Evolutionary conservation across 495 filamentous ascomycete genomes (phyloP).

Genomic region (Xylaria curta): DNA sequence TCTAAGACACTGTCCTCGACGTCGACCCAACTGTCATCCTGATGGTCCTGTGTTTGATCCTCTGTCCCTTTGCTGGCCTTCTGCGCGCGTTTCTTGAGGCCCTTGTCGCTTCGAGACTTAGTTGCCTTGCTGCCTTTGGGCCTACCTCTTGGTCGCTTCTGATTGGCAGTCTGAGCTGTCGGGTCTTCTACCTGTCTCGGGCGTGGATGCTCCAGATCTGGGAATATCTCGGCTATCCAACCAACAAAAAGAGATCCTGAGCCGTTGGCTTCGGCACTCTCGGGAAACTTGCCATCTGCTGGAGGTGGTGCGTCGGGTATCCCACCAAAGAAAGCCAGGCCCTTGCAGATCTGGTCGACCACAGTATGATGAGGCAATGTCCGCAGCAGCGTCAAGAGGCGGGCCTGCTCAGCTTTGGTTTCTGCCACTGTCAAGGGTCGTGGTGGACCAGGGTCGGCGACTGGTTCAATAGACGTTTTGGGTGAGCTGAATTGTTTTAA

Average conservation of each 20-base stretch:
- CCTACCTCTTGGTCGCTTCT: conserved; percentile 52
- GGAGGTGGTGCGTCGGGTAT: conserved; percentile 62
- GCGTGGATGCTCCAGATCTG: conserved; percentile 42
- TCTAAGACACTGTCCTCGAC: conserved; percentile 40
- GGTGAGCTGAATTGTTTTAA: conserved; percentile 41
- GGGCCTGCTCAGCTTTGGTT: conserved; percentile 61
- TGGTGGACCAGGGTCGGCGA: conserved; percentile 31
- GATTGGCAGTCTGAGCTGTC: conserved; percentile 36
- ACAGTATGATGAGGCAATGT: conserved; percentile 59
- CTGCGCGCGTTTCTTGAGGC: conserved; percentile 52
- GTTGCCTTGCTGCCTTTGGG: conserved; percentile 60
- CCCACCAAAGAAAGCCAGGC: conserved; percentile 63
- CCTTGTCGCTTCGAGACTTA: conserved; percentile 57
- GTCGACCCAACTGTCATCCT: conserved; percentile 45
- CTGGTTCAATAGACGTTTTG: conserved; percentile 37
- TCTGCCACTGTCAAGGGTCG: conserved; percentile 51
- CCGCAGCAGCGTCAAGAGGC: conserved; percentile 58
- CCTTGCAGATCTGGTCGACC: conserved; percentile 64
- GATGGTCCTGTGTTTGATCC: conserved; percentile 35
- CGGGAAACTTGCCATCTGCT: conserved; percentile 56
- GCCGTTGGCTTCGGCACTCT: conserved; percentile 60
- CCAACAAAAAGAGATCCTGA: conserved; percentile 62
- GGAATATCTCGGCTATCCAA: conserved; percentile 65
- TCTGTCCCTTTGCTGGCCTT: conserved; percentile 28
- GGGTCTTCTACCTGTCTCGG: conserved; percentile 27